Evolutionary conservation across 2,329 filamentous ascomycete genomes (phyloP), one percentile per base, ranked within the genome.

Genomic region (Hypoxylon sp.): DNA sequence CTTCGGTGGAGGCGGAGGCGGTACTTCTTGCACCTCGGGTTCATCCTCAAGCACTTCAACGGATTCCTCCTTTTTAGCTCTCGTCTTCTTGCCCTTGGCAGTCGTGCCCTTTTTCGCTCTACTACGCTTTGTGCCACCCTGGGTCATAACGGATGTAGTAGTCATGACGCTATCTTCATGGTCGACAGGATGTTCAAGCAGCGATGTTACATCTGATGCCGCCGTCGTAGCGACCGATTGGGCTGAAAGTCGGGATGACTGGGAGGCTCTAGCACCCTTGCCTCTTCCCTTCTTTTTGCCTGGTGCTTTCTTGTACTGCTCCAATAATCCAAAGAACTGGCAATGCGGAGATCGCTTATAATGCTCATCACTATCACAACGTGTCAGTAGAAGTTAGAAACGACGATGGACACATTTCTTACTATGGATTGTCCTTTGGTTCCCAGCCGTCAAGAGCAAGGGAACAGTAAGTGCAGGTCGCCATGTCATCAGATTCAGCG

Each of bases 371-470:
- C 92, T 95, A 35, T 22, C 37, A 11, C 6, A 5, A 33, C 24
- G 53, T 51, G 66, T 73, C 64, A 72, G 62, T 48, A 35, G 11
- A 35, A 14, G 2, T 52, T 3, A 50, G 22, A 31, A 11, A 13
- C 4, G 11, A 11, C 8, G 11, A 3, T 17, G 14, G n/a, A 4
- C 5, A 29, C 13, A 29, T 37, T 26, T 81, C 91, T 81, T 79
- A 94, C 90, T 92, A 88, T 68, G 96, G 96, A 77, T 97, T 93
- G 79, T 99, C 96, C 66, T 91, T 90, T 1, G 92, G 91, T 77
- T 98, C 96, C 96, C 97, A 99, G 5, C 94, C 94, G 79, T 98
- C 95, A 10, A 99, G 86, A 10, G 92, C 94, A 14, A 98, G 82
- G 63, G 92, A 89, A 82, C 96, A 99, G 81, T 98, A 98, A 29